A percentile compares a stretch with the other conserved stretches of the same genome.
Evolutionary conservation across 2,329 filamentous ascomycete genomes (phyloP).

Genomic region (Fusarium odoratissimum): DNA sequence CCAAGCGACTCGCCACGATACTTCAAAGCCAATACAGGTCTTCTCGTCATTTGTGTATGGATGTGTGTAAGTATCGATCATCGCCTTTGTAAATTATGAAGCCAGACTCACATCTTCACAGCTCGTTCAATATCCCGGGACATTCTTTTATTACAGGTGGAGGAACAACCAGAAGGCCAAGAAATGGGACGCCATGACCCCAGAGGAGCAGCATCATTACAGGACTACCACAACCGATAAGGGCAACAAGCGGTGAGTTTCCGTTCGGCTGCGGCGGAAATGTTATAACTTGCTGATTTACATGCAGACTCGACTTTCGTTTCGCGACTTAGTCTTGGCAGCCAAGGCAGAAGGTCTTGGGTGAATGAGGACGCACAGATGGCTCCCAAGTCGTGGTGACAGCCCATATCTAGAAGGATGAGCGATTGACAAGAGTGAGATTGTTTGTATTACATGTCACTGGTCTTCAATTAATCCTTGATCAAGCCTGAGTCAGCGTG

Average conservation of each 20-base stretch:
- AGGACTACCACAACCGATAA: constrained; percentile 56
- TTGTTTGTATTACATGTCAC: background rate
- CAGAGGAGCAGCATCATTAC: constrained; percentile 56
- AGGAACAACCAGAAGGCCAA: constrained; percentile 52
- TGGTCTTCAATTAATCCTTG: background rate
- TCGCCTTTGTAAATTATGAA: rapidly evolving
- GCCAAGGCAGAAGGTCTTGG: background rate
- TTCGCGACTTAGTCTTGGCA: constrained; percentile 8
- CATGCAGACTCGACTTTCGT: constrained; percentile 17
- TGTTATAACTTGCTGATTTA: background rate
- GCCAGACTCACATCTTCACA: background rate
- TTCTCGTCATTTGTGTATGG: constrained; percentile 8
- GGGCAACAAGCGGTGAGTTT: constrained; percentile 19
- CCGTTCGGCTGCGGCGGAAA: background rate
- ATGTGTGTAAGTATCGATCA: background rate
- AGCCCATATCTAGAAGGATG: no score
- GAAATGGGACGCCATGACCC: constrained; percentile 53
- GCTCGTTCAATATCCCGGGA: constrained; percentile 52
- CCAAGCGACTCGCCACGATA: constrained; percentile 50
- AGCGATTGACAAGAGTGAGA: background rate
- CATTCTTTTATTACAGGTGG: constrained; percentile 54
- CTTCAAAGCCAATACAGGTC: constrained; percentile 50
- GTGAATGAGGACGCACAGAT: background rate
- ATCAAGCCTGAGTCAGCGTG: background rate
- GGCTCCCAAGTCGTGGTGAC: no score